phyloP scores from a whole-genome alignment of 306 rosid species.

The Cercis canadensis region DNA sequence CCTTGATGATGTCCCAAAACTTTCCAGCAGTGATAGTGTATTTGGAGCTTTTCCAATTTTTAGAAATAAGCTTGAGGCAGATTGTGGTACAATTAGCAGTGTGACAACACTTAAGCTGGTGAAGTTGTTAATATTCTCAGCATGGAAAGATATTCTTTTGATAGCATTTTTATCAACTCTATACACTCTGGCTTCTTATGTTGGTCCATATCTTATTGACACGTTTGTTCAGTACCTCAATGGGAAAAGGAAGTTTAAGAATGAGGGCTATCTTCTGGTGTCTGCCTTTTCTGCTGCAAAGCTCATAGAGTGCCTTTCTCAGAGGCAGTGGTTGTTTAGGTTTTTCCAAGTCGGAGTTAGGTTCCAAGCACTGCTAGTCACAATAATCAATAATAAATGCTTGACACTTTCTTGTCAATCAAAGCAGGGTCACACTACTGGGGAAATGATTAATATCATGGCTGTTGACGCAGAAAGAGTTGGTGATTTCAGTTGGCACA shows the following conservation, averaged over 20 bases:
- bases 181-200: slow-evolving; percentile 64
- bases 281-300: slow-evolving; percentile 65
- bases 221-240: slow-evolving; percentile 72
- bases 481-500: slow-evolving; percentile 67
- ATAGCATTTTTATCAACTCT: slow-evolving; percentile 48
- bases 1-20: slow-evolving; percentile 83
- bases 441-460: slow-evolving; percentile 83
- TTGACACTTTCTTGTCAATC: slow-evolving; percentile 72
- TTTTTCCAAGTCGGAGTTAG: slow-evolving; percentile 65
- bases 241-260: slow-evolving; percentile 52
- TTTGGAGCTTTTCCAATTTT: slow-evolving; percentile 53
- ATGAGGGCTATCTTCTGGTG: slow-evolving; percentile 70
- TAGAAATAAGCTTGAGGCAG: slow-evolving; percentile 56
- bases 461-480: slow-evolving; percentile 84
- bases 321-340: slow-evolving; percentile 72
- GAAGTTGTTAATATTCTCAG: slow-evolving; percentile 57
- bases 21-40: slow-evolving; percentile 54
- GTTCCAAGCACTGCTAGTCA: slow-evolving; percentile 58
- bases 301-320: slow-evolving; percentile 64
- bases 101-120: slow-evolving; percentile 58
- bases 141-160: slow-evolving; percentile 62
- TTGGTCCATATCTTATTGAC: slow-evolving; percentile 83
- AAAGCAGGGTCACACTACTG: slow-evolving; percentile 59
- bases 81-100: slow-evolving; percentile 42
- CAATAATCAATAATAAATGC: slow-evolving; percentile 67